These are phyloP conservation scores for Boletellus deceptivus DNA, from an alignment of 1,284 basidiomycete species.

Conservation along the genomic window DNA sequence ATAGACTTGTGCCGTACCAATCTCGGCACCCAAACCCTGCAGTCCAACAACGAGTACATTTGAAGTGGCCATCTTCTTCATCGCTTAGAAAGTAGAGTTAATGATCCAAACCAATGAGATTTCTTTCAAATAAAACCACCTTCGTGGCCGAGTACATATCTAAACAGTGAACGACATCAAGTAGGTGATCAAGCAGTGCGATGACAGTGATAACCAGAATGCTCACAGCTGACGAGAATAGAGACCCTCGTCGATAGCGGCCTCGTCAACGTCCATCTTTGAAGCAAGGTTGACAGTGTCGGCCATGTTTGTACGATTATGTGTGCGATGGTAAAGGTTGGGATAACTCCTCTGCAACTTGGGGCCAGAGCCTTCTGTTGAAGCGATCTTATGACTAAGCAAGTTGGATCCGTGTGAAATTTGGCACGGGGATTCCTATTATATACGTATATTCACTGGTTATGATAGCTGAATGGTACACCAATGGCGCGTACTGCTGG, in stretches of 20 bases:
- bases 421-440: too few species aligned
- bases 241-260: slow-evolving; percentile 85
- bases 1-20: slow-evolving; percentile 56
- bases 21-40: slow-evolving; percentile 94
- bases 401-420: too few species aligned
- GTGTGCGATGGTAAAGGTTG: slow-evolving; percentile 2
- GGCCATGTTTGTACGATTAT: slow-evolving; percentile 43
- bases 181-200: slow-evolving; percentile 10
- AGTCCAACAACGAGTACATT: slow-evolving; percentile 95
- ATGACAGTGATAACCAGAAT: slow-evolving; percentile 16
- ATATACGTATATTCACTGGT: too few species aligned
- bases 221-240: slow-evolving; percentile 96
- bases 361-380: too few species aligned
- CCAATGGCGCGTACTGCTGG: too few species aligned
- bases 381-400: slow-evolving; percentile 29
- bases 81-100: slow-evolving; percentile 55
- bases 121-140: slow-evolving; percentile 45
- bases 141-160: slow-evolving; percentile 96
- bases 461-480: too few species aligned
- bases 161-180: slow-evolving; percentile 38
- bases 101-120: slow-evolving; percentile 1
- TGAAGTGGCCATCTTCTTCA: slow-evolving; percentile 98
- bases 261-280: slow-evolving; percentile 82
- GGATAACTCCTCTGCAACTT: background rate
- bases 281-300: slow-evolving; percentile 46